Evolutionary conservation across 768 basidiomycete genomes (phyloP), one percentile per base, ranked within the genome.

Genomic region (Agrocybe praecox): DNA sequence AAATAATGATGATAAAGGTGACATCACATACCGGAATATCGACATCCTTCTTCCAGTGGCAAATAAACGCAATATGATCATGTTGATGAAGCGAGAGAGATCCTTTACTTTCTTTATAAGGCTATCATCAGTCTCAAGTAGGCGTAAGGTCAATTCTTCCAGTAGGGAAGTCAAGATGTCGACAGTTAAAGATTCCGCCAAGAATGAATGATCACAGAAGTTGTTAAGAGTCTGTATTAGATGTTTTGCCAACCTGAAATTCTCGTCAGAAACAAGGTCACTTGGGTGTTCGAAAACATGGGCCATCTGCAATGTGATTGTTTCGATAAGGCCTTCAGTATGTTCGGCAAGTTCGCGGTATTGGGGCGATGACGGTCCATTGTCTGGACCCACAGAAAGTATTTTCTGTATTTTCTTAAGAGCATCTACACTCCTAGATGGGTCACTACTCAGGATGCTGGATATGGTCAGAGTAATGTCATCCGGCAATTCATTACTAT

Each of bases 221-320:
- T 91, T 90, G 65, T 96, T 95, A 24, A 98, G 83, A 0, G 96
- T 96, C 71, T 98, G 96, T 60, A 98, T 96, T 52, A 98, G 84
- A 71, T 98, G 97, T 72, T 99, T 99, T 46, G 96, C 94, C 9
- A 99, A 79, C 40, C 97, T 85, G 75, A 97, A 95, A 65, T 94
- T 93, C 60, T 90, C 88, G 17, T 88, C 86, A 14, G 84, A 75
- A 21, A 85, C 72, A 36, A 96, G 75, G 52, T 92, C 86, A 24
- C 90, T 86, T 1, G 87, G 87, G 46, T 84, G 83, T 50, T 94
- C 92, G 67, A 98, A 98, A 18, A 94, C 87, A 69, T 94, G 91
- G 10, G 90, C 84, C 92, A 96, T 93, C 66, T 96, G 91, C 22
- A 92, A 78, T 2, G 92, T 90, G 65, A 99, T 88, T 1, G 93